A percentile compares a stretch with the other conserved stretches of the same genome.
Conservation (phyloP, 225 moss, liverwort and hornwort species). For the Ulota crispa region DNA sequence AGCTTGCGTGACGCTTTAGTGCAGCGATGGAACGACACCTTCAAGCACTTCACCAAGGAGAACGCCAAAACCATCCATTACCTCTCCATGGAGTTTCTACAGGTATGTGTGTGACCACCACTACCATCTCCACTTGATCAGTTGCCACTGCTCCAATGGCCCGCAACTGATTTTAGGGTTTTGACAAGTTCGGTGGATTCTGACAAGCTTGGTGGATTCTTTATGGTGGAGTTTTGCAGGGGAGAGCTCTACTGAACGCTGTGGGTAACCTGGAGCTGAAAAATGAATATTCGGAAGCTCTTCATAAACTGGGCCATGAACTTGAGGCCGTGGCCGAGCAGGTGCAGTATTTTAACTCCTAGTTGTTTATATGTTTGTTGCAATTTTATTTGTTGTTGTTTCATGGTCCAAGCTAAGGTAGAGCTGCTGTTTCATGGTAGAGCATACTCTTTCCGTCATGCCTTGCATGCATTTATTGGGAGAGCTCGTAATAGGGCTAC, state of each 20-base stretch:
- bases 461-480: no score
- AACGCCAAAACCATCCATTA: slow-evolving; percentile 93
- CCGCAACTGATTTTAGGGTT: no score
- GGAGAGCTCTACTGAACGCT: slow-evolving; percentile 82
- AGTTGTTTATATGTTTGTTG: no score
- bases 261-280: slow-evolving; percentile 88
- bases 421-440: no score
- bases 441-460: no score
- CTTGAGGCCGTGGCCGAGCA: slow-evolving; percentile 85
- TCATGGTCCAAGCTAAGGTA: no score
- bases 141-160: no score
- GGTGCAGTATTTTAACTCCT: slow-evolving; percentile 31
- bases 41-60: slow-evolving; percentile 67
- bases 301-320: slow-evolving; percentile 79
- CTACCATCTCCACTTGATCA: no score
- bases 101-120: slow-evolving; percentile 31
- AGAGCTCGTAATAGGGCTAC: no score
- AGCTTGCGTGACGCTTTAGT: slow-evolving; percentile 77
- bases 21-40: slow-evolving; percentile 91
- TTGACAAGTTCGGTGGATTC: no score
- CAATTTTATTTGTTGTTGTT: no score
- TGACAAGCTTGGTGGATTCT: no score
- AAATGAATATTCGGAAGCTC: slow-evolving; percentile 75
- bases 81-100: slow-evolving; percentile 96
- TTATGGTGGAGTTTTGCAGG: slow-evolving; percentile 37